These are phyloP conservation scores for Elongisporangium anandrum DNA, from an alignment of 352 stramenopile species.

Conservation along the genomic window DNA sequence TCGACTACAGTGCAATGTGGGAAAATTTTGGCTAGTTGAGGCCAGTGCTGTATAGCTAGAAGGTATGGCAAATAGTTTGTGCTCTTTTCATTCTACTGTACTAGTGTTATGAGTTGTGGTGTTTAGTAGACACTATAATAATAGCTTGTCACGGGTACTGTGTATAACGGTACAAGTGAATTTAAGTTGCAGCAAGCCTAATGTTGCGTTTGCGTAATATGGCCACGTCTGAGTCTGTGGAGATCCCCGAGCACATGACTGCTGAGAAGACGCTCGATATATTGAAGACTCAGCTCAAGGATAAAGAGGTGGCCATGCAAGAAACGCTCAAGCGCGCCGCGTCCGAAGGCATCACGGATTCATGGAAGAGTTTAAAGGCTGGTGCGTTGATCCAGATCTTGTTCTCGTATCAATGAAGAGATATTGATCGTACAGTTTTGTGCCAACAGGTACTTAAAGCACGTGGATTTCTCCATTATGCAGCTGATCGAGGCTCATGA, in stretches of 20 bases:
- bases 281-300: conserved; percentile 53
- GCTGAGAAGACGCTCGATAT: conserved; percentile 66
- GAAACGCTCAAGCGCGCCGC: conserved; percentile 71
- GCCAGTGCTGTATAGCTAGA: no score
- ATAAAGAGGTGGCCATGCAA: conserved; percentile 74
- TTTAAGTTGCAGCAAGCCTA: no score
- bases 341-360: conserved; percentile 70
- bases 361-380: conserved; percentile 73
- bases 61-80: no score
- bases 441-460: conserved; percentile 41
- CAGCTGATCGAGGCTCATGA: conserved; percentile 57
- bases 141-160: no score
- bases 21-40: no score
- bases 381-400: conserved; percentile 20
- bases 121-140: no score
- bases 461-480: conserved; percentile 67
- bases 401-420: neutral
- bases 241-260: conserved; percentile 66
- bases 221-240: no score
- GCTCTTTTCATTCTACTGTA: no score
- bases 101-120: no score
- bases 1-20: no score
- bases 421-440: neutral
- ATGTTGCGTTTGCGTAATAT: no score
- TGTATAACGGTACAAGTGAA: no score